phyloP scores from a whole-genome alignment of 1,139 yeast genomes.

The Pichia sp. region DNA sequence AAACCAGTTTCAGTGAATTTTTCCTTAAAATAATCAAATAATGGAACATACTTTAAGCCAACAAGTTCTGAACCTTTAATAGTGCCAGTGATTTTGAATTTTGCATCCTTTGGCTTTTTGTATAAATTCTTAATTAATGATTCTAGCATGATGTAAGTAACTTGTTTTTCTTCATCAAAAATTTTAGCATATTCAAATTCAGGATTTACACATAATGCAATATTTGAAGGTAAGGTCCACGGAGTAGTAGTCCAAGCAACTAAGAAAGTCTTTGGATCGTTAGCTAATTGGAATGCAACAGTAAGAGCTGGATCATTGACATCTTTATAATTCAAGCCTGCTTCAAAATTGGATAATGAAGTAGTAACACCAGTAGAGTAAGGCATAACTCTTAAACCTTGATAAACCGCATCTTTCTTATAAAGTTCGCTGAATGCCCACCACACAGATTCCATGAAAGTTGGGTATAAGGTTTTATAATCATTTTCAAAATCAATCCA shows the following conservation, averaged over 20 bases:
- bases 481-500: slow-evolving; percentile 99
- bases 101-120: slow-evolving; percentile 91
- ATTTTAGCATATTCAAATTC: slow-evolving; percentile 87
- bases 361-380: slow-evolving; percentile 96
- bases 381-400: slow-evolving; percentile 97
- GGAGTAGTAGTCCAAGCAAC: slow-evolving; percentile 99
- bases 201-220: slow-evolving; percentile 89
- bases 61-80: slow-evolving; percentile 72
- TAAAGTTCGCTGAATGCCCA: slow-evolving; percentile 92
- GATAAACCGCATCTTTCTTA: slow-evolving; percentile 80
- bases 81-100: slow-evolving; percentile 74
- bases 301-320: slow-evolving; percentile 97
- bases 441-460: slow-evolving; percentile 98
- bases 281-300: slow-evolving; percentile 74
- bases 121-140: slow-evolving; percentile 71
- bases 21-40: slow-evolving; percentile 74
- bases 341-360: slow-evolving; percentile 94
- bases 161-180: slow-evolving; percentile 78
- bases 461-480: slow-evolving; percentile 92
- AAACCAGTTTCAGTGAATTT: slow-evolving; percentile 71
- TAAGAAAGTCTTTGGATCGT: slow-evolving; percentile 72
- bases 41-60: slow-evolving; percentile 75
- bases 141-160: slow-evolving; percentile 77
- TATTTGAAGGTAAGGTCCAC: slow-evolving; percentile 95
- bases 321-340: slow-evolving; percentile 96